A percentile compares a stretch with the other conserved stretches of the same genome.
phyloP scores from a whole-genome alignment of 148 eudicot species.

The Silene latifolia region DNA sequence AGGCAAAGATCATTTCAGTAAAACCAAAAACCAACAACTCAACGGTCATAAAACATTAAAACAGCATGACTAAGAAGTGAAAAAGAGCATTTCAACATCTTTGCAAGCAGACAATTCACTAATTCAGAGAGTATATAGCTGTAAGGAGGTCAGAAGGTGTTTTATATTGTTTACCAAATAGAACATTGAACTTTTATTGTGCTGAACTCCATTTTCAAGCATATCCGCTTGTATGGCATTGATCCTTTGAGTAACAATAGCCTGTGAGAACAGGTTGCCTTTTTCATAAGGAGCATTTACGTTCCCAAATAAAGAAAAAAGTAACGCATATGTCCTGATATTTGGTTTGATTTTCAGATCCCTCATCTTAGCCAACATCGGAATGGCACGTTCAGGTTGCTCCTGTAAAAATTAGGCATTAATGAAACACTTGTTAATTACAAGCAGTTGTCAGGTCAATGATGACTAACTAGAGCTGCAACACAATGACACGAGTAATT shows the following conservation, averaged over 20 bases:
- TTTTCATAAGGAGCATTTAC: constrained; percentile 88
- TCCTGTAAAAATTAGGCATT: constrained; percentile 43
- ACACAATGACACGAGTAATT: not conserved
- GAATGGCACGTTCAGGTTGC: constrained; percentile 80
- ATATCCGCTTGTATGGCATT: constrained; percentile 78
- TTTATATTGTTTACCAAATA: constrained; percentile 50
- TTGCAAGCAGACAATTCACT: not conserved
- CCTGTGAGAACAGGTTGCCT: constrained; percentile 57
- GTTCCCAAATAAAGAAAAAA: constrained; percentile 74
- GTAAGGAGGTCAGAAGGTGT: constrained; percentile 1
- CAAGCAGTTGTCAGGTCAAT: not conserved
- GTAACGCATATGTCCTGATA: constrained; percentile 64
- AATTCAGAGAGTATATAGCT: constrained; percentile 6
- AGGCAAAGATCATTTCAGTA: not conserved
- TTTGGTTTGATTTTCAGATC: constrained; percentile 43
- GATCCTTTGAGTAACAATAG: constrained; percentile 59
- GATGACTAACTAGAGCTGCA: not conserved
- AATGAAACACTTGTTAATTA: not conserved
- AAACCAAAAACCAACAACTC: not conserved
- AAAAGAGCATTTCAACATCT: constrained; percentile 6
- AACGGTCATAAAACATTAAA: not conserved
- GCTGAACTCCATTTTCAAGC: constrained; percentile 66
- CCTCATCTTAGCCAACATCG: constrained; percentile 69
- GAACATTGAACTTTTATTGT: constrained; percentile 47
- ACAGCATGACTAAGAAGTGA: not conserved